phyloP scores from a whole-genome alignment of 495 filamentous ascomycete species.

The Cercophora newfieldiana region DNA sequence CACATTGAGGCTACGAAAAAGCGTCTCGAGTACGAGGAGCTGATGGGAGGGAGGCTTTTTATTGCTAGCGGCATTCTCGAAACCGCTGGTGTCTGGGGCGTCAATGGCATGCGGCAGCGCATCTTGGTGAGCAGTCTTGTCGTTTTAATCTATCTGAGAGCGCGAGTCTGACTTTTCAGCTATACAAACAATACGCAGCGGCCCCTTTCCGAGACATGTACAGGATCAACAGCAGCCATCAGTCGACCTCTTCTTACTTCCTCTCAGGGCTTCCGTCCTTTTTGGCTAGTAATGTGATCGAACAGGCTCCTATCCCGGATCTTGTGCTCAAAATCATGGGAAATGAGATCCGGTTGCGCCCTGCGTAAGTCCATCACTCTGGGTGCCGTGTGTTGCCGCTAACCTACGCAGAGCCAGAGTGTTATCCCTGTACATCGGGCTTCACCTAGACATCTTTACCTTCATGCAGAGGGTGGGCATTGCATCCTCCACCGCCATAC shows the following conservation, averaged over 20 bases:
- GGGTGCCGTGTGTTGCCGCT: neutral
- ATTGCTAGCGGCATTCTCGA: slow-evolving; percentile 39
- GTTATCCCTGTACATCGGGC: slow-evolving; percentile 34
- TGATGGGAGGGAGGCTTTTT: slow-evolving; percentile 41
- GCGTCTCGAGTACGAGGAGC: slow-evolving; percentile 41
- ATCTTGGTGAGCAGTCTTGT: slow-evolving; percentile 43
- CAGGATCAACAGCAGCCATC: slow-evolving; percentile 25
- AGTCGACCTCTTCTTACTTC: slow-evolving; percentile 33
- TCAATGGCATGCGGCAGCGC: slow-evolving; percentile 51
- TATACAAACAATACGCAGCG: slow-evolving; percentile 49
- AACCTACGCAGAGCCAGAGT: neutral
- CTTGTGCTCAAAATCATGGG: neutral
- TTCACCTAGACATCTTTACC: slow-evolving; percentile 49
- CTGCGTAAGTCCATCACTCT: neutral
- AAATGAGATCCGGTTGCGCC: neutral
- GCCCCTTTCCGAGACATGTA: slow-evolving; percentile 41
- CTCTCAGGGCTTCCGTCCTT: slow-evolving; percentile 37
- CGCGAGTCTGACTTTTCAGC: slow-evolving; percentile 28
- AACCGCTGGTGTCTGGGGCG: slow-evolving; percentile 52
- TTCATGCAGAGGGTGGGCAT: slow-evolving; percentile 52
- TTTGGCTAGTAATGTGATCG: slow-evolving; percentile 26
- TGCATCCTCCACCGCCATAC: slow-evolving; percentile 34
- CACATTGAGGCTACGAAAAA: slow-evolving; percentile 27
- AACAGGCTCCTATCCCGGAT: neutral
- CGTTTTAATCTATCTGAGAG: neutral